Base-by-base conservation (phyloP, 257 asterid genomes). In the Paulownia fortunei region DNA sequence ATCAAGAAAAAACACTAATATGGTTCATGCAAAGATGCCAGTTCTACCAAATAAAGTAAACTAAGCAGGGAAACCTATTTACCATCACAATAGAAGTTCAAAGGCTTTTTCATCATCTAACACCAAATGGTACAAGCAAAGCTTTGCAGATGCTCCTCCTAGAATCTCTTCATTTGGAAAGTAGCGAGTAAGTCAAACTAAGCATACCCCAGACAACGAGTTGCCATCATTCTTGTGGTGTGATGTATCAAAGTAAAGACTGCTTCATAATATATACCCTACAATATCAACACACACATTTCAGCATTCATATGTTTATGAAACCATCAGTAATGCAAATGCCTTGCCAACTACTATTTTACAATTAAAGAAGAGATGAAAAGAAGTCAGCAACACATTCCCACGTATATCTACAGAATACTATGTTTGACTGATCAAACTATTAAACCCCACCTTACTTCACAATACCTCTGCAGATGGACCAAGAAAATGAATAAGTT, bases 41-140 rank as follows among this genome's bases (percentile, higher is more conserved):
- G 71, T 74, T 24, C 49, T 19, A 73, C n/a, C 8, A 18, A 15
- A 24, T 24, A 72, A 34, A 6, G 19, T 56, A 27, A 59, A 59
- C 44, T 41, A 74, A 59, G 19, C 60, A 74, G 39, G 11, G 23
- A 42, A 32, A 75, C 62, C 61, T 44, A n/a, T 74, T 26, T 27
- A 61, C 68, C 70, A 63, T 75, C 16, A 42, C 36, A 47, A n/a
- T n/a, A 58, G 3, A 32, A 64, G 51, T 44, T 74, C 55, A 66
- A 10, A 66, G 18, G 49, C 65, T 42, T 16, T 39, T 44, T n/a
- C 68, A 41, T 4, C 56, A 26, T 56, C 12, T 6, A 21, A 36
- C 26, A 3, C 9, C 56, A 72, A 13, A 54, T 2, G 8, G 52
- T 13, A 72, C 66, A 59, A 24, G 16, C 3, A 46, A 8, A 18